Conservation (phyloP, 208 protist species). For the Trypanosoma scelopori region DNA sequence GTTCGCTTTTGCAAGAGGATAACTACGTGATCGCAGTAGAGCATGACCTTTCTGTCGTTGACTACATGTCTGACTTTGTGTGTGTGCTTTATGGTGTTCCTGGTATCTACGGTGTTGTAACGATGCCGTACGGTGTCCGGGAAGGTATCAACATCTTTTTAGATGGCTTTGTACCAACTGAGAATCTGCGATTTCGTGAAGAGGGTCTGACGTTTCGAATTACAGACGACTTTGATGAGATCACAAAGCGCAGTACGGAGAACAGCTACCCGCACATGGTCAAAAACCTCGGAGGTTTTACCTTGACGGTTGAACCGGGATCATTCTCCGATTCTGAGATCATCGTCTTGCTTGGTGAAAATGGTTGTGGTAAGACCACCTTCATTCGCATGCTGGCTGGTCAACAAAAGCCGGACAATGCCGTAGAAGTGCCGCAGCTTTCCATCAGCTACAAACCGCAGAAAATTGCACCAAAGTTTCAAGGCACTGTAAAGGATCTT, state of each 20-base stretch:
- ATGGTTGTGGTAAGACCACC: slow-evolving; percentile 99
- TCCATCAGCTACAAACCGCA: slow-evolving; percentile 99
- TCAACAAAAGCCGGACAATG: slow-evolving; percentile 88
- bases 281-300: slow-evolving; percentile 95
- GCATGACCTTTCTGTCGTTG: slow-evolving; percentile 99
- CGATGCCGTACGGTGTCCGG: slow-evolving; percentile 99
- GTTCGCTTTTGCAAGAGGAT: slow-evolving; percentile 89
- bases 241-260: slow-evolving; percentile 67
- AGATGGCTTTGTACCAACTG: slow-evolving; percentile 99
- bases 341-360: slow-evolving; percentile 99
- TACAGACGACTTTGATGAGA: slow-evolving; percentile 75
- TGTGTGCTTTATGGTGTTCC: slow-evolving; percentile 99
- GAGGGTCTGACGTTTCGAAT: slow-evolving; percentile 97
- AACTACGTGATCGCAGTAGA: slow-evolving; percentile 99
- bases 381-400: slow-evolving; percentile 99
- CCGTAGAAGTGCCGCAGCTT: slow-evolving; percentile 92
- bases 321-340: slow-evolving; percentile 99
- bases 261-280: slow-evolving; percentile 97
- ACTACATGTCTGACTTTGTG: slow-evolving; percentile 99
- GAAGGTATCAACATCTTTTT: slow-evolving; percentile 99
- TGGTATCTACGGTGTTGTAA: slow-evolving; percentile 99
- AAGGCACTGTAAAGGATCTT: slow-evolving; percentile 94
- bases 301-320: slow-evolving; percentile 93
- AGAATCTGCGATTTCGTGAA: slow-evolving; percentile 99
- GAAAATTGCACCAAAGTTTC: slow-evolving; percentile 99